Percentiles rank a stretch among this genome's conserved stretches.
These are phyloP conservation scores for Aspergillus thermomutatus DNA, from an alignment of 2,329 filamentous ascomycete genomes.

Conservation along the genomic window DNA sequence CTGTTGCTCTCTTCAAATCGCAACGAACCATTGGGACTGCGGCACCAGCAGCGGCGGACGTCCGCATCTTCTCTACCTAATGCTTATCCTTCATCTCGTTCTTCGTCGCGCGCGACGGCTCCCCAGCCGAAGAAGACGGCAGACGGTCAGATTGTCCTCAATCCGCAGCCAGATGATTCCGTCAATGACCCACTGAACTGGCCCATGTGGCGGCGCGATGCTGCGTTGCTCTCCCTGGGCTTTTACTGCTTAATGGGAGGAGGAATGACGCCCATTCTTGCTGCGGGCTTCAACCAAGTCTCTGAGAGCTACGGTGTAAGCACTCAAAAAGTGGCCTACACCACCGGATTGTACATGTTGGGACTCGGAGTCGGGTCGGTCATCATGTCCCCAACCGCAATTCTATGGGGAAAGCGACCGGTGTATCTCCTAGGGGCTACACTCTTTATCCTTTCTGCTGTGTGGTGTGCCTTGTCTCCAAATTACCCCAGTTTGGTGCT, in stretches of 20 bases:
- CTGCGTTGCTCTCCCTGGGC: slow-evolving; percentile 75
- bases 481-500: slow-evolving; percentile 75
- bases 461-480: slow-evolving; percentile 86
- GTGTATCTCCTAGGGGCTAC: slow-evolving; percentile 78
- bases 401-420: slow-evolving; percentile 83
- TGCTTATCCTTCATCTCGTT: slow-evolving; percentile 38
- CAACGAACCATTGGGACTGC: slow-evolving; percentile 61
- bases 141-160: slow-evolving; percentile 80
- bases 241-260: slow-evolving; percentile 93
- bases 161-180: slow-evolving; percentile 89
- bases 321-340: slow-evolving; percentile 73
- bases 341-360: slow-evolving; percentile 92
- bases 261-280: slow-evolving; percentile 85
- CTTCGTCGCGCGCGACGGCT: slow-evolving; percentile 32
- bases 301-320: slow-evolving; percentile 64
- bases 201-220: slow-evolving; percentile 76
- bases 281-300: slow-evolving; percentile 83
- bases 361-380: slow-evolving; percentile 83
- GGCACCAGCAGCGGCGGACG: slow-evolving; percentile 59
- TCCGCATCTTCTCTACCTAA: slow-evolving; percentile 55
- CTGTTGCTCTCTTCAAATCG: slow-evolving; percentile 58
- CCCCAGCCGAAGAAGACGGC: slow-evolving; percentile 67
- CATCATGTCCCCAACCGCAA: slow-evolving; percentile 83
- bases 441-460: slow-evolving; percentile 69
- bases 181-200: slow-evolving; percentile 91